phyloP scores from a whole-genome alignment of 768 basidiomycete species.

The Basidioascus undulatus region DNA sequence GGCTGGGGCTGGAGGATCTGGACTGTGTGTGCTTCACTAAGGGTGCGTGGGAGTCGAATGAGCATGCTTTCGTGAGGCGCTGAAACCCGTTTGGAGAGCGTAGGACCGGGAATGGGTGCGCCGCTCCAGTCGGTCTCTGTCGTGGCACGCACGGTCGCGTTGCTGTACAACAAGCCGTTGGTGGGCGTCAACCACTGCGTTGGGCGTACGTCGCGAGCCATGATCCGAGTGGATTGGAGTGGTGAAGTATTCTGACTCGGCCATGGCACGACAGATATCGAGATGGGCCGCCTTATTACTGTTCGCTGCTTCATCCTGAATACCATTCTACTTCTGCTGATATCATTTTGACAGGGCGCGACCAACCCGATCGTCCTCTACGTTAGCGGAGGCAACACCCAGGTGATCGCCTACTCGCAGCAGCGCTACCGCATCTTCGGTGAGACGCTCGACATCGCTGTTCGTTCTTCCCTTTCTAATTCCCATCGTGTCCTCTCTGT shows the following conservation, averaged over 20 bases:
- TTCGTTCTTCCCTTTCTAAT: too few relatives aligned
- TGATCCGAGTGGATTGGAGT: too few relatives aligned
- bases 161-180: slow-evolving; percentile 70
- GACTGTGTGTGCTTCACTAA: slow-evolving; percentile 96
- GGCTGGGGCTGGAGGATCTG: slow-evolving; percentile 44
- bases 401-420: slow-evolving; percentile 94
- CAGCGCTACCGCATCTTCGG: slow-evolving; percentile 97
- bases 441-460: slow-evolving; percentile 95
- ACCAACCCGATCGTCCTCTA: slow-evolving; percentile 90
- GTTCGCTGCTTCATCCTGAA: too few relatives aligned
- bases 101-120: slow-evolving; percentile 98
- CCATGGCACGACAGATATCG: too few relatives aligned
- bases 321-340: too few relatives aligned
- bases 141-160: slow-evolving; percentile 69
- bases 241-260: too few relatives aligned
- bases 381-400: slow-evolving; percentile 95
- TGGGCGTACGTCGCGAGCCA: slow-evolving; percentile 41
- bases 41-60: slow-evolving; percentile 29
- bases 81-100: not conserved
- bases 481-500: too few relatives aligned
- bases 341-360: too few relatives aligned
- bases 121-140: slow-evolving; percentile 85
- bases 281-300: slow-evolving; percentile 91
- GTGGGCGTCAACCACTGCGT: slow-evolving; percentile 98
- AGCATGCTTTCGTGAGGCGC: not conserved